These are phyloP conservation scores for Microsporum ferrugineum DNA, from an alignment of 2,329 filamentous ascomycete genomes.

Conservation along the genomic window DNA sequence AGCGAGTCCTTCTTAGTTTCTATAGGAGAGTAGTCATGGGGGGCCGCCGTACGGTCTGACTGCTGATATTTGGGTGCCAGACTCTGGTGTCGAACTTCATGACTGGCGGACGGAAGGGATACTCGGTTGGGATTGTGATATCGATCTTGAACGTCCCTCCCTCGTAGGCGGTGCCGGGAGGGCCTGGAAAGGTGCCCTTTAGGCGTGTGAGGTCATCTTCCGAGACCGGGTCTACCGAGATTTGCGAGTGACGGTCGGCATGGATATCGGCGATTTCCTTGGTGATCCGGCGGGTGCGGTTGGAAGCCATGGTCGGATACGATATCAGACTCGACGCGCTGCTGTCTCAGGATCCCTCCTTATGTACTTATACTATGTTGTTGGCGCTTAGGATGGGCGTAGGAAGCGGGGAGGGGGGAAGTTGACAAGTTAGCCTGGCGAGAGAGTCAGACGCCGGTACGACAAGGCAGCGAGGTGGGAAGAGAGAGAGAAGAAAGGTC, in stretches of 20 bases:
- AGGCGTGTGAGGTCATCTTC: slow-evolving; percentile 68
- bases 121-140: slow-evolving; percentile 75
- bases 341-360: neutral
- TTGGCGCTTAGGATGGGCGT: neutral
- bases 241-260: slow-evolving; percentile 61
- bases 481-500: neutral
- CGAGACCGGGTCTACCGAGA: slow-evolving; percentile 54
- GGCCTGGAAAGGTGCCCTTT: slow-evolving; percentile 70
- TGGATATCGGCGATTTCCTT: slow-evolving; percentile 41
- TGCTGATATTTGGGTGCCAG: slow-evolving; percentile 96
- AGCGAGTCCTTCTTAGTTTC: neutral
- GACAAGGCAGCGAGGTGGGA: neutral
- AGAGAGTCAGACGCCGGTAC: neutral
- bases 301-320: slow-evolving; percentile 38
- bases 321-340: neutral
- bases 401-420: neutral
- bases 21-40: neutral
- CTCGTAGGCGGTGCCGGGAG: slow-evolving; percentile 86
- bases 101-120: slow-evolving; percentile 81
- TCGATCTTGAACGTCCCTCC: slow-evolving; percentile 73
- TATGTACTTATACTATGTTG: neutral
- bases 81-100: slow-evolving; percentile 91
- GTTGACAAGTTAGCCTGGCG: neutral
- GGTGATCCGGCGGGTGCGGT: slow-evolving; percentile 45
- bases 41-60: slow-evolving; percentile 60